These are phyloP conservation scores for Pythium vanterpoolii DNA, from an alignment of 352 stramenopile genomes.

Conservation along the genomic window DNA sequence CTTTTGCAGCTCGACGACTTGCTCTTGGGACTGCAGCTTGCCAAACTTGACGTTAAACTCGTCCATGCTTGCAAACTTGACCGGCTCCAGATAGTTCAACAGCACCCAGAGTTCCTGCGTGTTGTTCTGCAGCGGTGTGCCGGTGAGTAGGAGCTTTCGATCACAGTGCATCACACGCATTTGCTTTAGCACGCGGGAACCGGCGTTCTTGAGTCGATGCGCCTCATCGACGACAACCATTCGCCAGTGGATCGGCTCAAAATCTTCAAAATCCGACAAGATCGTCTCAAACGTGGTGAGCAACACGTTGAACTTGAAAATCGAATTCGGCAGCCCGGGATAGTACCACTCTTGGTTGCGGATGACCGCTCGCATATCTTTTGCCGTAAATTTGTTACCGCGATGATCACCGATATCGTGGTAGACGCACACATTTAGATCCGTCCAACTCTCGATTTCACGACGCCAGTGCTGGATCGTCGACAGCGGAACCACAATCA, in stretches of 20 bases:
- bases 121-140: constrained; percentile 95
- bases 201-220: constrained; percentile 86
- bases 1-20: constrained; percentile 90
- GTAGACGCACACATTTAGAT: constrained; percentile 98
- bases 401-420: constrained; percentile 91
- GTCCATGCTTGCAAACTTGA: constrained; percentile 91
- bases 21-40: constrained; percentile 77
- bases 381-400: constrained; percentile 75
- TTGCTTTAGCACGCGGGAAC: constrained; percentile 81
- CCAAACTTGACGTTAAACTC: constrained; percentile 94
- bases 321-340: constrained; percentile 85
- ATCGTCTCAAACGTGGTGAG: constrained; percentile 91
- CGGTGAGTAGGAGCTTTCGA: constrained; percentile 83
- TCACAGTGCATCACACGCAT: constrained; percentile 78
- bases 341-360: constrained; percentile 89
- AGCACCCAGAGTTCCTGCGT: constrained; percentile 99
- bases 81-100: constrained; percentile 97
- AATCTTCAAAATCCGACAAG: constrained; percentile 90
- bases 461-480: constrained; percentile 88
- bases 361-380: constrained; percentile 85
- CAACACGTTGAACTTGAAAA: constrained; percentile 89
- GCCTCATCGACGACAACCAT: constrained; percentile 88
- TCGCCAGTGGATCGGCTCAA: constrained; percentile 54
- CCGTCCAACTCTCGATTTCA: constrained; percentile 92
- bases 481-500: constrained; percentile 86